Conservation (phyloP, 768 basidiomycete genomes). For the Kwoniella botswanensis region DNA sequence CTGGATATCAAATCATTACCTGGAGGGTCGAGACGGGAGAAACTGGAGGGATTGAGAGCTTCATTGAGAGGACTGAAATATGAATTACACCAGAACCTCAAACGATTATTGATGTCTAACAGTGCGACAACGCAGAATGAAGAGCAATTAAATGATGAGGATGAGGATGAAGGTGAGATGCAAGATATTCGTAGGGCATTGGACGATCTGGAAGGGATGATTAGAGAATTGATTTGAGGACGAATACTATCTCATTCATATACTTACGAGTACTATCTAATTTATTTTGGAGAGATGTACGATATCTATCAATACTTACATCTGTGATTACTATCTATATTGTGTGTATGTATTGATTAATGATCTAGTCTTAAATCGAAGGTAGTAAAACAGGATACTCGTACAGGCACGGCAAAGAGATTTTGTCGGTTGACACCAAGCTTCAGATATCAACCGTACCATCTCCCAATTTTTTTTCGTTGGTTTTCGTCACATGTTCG, state of each 20-base stretch:
- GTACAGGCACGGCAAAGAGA: no score
- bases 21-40: background rate
- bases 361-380: no score
- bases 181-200: background rate
- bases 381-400: no score
- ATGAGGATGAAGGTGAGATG: conserved; percentile 15
- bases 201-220: background rate
- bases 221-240: background rate
- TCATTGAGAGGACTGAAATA: conserved; percentile 29
- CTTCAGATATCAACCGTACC: no score
- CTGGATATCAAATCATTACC: conserved; percentile 11
- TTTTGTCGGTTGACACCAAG: no score
- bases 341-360: background rate
- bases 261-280: no score
- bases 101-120: background rate
- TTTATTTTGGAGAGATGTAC: no score
- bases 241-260: background rate
- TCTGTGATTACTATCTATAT: background rate
- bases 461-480: no score
- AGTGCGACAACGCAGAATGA: background rate
- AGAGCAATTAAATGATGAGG: conserved; percentile 7
- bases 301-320: background rate
- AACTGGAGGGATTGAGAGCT: conserved; percentile 19
- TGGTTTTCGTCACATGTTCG: no score
- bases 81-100: conserved; percentile 15